Evolutionary conservation across 257 asterid genomes (phyloP).

Genomic region (Galeopsis tetrahit): DNA sequence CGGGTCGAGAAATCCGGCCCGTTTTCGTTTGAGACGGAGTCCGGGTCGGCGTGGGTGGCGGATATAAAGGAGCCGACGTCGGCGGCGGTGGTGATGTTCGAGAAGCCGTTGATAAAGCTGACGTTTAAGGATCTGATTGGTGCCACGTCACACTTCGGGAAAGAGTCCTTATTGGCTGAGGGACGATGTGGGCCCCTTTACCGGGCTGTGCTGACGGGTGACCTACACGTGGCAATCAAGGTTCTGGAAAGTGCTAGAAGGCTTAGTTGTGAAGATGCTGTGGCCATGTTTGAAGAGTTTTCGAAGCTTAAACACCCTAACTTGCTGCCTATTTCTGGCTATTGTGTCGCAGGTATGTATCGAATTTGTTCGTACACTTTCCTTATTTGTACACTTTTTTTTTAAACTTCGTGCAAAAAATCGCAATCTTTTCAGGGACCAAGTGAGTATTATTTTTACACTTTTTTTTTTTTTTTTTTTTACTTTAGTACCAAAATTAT

Average conservation of each 20-base stretch:
- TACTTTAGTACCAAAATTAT: too few relatives aligned
- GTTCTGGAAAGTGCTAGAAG: constrained; percentile 75
- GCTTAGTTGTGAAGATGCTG: constrained; percentile 63
- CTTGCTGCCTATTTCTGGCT: constrained; percentile 78
- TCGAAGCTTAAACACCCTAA: constrained; percentile 80
- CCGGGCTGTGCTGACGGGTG: constrained; percentile 93
- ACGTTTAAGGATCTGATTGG: constrained; percentile 90
- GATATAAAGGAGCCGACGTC: constrained; percentile 88
- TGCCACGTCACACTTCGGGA: constrained; percentile 93
- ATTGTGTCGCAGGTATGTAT: constrained; percentile 85
- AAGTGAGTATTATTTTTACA: too few relatives aligned
- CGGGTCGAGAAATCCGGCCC: constrained; percentile 87
- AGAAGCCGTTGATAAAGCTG: constrained; percentile 92
- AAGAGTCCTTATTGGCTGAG: constrained; percentile 84
- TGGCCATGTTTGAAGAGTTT: constrained; percentile 70
- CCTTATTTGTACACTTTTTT: too few relatives aligned
- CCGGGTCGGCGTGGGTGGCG: constrained; percentile 94
- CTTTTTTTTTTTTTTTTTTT: too few relatives aligned
- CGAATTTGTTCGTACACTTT: too few relatives aligned
- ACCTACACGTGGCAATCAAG: constrained; percentile 93
- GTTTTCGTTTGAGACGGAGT: constrained; percentile 85
- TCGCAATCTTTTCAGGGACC: too few relatives aligned
- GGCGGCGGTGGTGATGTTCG: constrained; percentile 91
- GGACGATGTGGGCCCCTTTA: constrained; percentile 90
- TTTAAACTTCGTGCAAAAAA: too few relatives aligned